Evolutionary conservation across 2,329 filamentous ascomycete species (phyloP).

Genomic region (Podosphaera aphanis): DNA sequence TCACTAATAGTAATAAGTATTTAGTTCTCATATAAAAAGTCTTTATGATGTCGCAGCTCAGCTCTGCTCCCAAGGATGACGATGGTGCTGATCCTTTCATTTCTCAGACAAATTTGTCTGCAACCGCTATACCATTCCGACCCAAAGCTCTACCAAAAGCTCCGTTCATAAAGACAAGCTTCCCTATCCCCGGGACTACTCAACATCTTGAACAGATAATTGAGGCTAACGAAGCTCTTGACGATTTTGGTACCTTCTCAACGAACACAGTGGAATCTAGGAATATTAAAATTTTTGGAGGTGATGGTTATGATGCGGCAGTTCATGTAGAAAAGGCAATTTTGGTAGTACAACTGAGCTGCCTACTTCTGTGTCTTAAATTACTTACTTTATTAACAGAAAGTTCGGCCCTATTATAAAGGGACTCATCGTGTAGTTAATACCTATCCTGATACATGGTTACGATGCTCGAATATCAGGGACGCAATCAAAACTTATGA

Average conservation of each 20-base stretch:
- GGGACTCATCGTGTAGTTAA: neutral
- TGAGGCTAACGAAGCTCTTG: neutral
- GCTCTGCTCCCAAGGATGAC: constrained; percentile 7
- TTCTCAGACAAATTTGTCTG: constrained; percentile 28
- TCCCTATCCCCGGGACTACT: constrained; percentile 3
- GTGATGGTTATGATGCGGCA: constrained; percentile 7
- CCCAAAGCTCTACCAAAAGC: constrained; percentile 17
- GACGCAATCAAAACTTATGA: constrained; percentile 1
- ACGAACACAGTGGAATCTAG: constrained; percentile 12
- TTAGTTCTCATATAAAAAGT: neutral
- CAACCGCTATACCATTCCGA: constrained; percentile 37
- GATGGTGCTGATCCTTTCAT: constrained; percentile 26
- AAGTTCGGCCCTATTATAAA: constrained; percentile 1
- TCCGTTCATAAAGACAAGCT: neutral
- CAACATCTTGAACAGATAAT: constrained; percentile 4
- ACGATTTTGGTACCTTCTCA: constrained; percentile 9
- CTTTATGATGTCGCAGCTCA: constrained; percentile 2
- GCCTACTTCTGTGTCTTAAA: neutral
- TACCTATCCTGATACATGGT: neutral
- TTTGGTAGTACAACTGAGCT: neutral
- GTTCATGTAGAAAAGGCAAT: neutral
- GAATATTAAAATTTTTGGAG: constrained; percentile 11
- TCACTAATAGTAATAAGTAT: neutral
- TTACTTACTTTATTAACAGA: neutral
- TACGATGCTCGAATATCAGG: neutral